Base-by-base conservation (phyloP, 2,329 filamentous ascomycete genomes). In the Pyrenochaeta sp. region DNA sequence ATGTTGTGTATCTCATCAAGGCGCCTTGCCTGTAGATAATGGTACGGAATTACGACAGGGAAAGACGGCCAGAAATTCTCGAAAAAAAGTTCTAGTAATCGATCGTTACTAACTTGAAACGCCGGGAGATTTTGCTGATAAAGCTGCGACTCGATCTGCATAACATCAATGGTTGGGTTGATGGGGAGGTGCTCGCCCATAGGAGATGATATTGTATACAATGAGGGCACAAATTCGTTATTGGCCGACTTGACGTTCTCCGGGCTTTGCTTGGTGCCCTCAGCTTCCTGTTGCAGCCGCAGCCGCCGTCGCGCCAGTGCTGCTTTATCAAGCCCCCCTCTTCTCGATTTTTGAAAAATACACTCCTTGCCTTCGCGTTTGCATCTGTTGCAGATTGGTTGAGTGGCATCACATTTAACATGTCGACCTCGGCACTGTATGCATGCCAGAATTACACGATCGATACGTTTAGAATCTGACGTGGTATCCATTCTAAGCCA, bases 51-150 rank as follows among this genome's bases (percentile, higher is more conserved):
- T 1, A 85, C 68, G 42, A 86, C 78, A 0, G 85, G 85, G 66
- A 85, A 83, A 0, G 79, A 73, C 0, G 78, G 71, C 62, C 84
- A 80, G 67, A 86, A 86, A 65, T 81, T 78, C 14, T 78, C 70
- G 37, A 66, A 73, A 42, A 60, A 75, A 11, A 74, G 45, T 14
- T 71, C 67, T 1, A 74, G 14, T 20, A 75, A 54, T 32, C 71
- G 63, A 20, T 72, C 64, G 4, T 55, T 51, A 47, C 49, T 70
- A 40, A 73, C 36, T 20, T 66, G 54, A 31, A 74, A 73, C 1
- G 59, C 48, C 9, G 71, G 12, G 10, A 50, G 44, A n/a, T 29
- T 60, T 21, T 52, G 58, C 3, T 56, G 40, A 12, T 46, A 15
- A 15, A 43, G n/a, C 17, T 37, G 39, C 18, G 41, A 45, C 21